Percentiles rank a stretch among this genome's conserved stretches.
Evolutionary conservation across 2,329 filamentous ascomycete species (phyloP).

Genomic region (Cladophialophora chaetospira): DNA sequence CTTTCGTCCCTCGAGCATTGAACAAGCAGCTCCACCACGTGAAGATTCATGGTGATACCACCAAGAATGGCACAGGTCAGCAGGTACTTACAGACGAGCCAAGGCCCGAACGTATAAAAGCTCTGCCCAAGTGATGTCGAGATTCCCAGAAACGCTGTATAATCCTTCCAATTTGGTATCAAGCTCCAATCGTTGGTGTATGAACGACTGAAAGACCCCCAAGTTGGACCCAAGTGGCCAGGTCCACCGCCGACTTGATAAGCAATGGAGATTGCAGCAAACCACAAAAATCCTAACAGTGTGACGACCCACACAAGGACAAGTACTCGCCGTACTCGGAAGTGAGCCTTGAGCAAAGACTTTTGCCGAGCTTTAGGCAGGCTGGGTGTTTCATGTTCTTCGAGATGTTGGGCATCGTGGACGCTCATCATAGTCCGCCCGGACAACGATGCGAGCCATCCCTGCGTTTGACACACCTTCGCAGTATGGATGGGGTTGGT

Average conservation of each 20-base stretch:
- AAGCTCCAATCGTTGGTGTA: conserved; percentile 6
- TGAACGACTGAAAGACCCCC: conserved; percentile 3
- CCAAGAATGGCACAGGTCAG: conserved; percentile 2
- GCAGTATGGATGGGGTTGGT: conserved; percentile 2
- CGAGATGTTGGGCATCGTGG: not conserved
- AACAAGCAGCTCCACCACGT: conserved; percentile 1
- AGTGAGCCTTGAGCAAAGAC: conserved; percentile 1
- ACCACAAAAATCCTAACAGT: not conserved
- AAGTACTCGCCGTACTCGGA: not conserved
- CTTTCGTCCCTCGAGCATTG: conserved; percentile 7
- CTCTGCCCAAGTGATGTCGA: conserved; percentile 5
- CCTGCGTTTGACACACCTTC: not conserved
- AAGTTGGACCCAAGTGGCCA: conserved; percentile 1
- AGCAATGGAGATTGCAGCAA: not conserved
- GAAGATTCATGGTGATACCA: not conserved
- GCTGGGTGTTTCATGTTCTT: not conserved
- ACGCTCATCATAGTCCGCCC: conserved; percentile 3
- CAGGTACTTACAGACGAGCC: conserved; percentile 2
- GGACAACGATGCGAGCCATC: not conserved
- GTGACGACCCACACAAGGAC: not conserved
- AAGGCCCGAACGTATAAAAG: conserved; percentile 3
- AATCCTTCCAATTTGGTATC: not conserved
- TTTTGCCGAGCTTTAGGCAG: not conserved
- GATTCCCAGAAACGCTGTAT: not conserved
- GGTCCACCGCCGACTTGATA: not conserved